Conservation (phyloP, 495 filamentous ascomycete genomes). For the Cenococcum geophilum region DNA sequence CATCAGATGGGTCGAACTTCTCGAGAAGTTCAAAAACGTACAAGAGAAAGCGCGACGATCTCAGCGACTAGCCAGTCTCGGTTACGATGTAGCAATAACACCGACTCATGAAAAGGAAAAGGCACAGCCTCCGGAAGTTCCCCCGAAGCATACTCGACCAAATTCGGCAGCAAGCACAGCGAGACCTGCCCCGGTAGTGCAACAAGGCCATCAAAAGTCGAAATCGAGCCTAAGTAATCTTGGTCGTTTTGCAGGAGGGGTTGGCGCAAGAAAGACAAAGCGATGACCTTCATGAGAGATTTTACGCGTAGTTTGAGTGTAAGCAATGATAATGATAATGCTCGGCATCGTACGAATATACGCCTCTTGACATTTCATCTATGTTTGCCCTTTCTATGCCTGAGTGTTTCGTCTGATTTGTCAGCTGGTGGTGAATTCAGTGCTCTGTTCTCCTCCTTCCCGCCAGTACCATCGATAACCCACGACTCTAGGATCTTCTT, state of each 20-base stretch:
- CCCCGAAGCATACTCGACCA: slow-evolving; percentile 14
- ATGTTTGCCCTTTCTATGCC: slow-evolving; percentile 30
- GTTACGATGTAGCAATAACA: slow-evolving; percentile 18
- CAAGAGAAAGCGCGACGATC: slow-evolving; percentile 69
- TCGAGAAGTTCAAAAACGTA: slow-evolving; percentile 90
- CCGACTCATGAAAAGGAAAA: slow-evolving; percentile 28
- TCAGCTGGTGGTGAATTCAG: slow-evolving; percentile 11
- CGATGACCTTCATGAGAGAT: background rate
- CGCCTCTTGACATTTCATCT: no score
- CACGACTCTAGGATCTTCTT: slow-evolving; percentile 16
- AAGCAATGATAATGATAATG: no score
- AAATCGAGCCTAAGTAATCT: slow-evolving; percentile 23
- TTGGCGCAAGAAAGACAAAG: slow-evolving; percentile 27
- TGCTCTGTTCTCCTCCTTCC: background rate
- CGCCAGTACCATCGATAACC: background rate
- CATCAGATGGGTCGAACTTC: slow-evolving; percentile 86
- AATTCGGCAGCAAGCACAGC: slow-evolving; percentile 4
- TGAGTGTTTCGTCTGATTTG: slow-evolving; percentile 20
- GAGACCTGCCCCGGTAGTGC: slow-evolving; percentile 1
- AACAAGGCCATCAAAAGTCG: slow-evolving; percentile 16
- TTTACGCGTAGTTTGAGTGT: background rate
- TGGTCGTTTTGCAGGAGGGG: slow-evolving; percentile 28
- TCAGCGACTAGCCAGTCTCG: slow-evolving; percentile 37
- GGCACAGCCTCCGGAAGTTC: slow-evolving; percentile 16
- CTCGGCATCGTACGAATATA: no score